A percentile compares a stretch with the other conserved stretches of the same genome.
Evolutionary conservation across 208 protist species (phyloP).

Genomic region (Jaenimonas drosophilae): DNA sequence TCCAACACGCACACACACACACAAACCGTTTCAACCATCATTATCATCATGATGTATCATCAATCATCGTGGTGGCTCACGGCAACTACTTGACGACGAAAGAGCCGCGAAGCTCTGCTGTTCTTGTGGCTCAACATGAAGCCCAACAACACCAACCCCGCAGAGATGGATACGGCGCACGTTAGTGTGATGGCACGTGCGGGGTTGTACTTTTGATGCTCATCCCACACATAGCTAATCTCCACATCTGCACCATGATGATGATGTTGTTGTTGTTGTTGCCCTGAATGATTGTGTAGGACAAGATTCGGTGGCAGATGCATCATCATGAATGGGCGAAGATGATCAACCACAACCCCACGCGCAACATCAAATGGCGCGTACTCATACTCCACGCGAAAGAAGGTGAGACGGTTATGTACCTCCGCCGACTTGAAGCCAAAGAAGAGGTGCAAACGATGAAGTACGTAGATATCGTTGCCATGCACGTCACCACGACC

Average conservation of each 20-base stretch:
- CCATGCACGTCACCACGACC: neutral
- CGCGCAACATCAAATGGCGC: neutral
- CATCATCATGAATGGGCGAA: neutral
- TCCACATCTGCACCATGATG: too few relatives aligned
- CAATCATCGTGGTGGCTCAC: conserved; percentile 26
- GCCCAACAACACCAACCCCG: conserved; percentile 20
- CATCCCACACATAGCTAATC: too few relatives aligned
- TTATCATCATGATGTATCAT: too few relatives aligned
- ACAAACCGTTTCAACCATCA: too few relatives aligned
- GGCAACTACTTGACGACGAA: conserved; percentile 27
- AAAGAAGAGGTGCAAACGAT: neutral
- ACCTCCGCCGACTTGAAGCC: neutral
- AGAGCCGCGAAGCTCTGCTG: conserved; percentile 19
- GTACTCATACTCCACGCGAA: neutral
- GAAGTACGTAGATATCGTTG: too few relatives aligned
- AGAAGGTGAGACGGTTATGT: neutral
- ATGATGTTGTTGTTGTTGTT: too few relatives aligned
- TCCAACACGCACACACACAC: neutral
- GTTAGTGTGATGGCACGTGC: conserved; percentile 40
- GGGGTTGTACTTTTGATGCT: too few relatives aligned
- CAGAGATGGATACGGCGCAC: conserved; percentile 21
- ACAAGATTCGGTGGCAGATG: too few relatives aligned
- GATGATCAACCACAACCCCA: neutral
- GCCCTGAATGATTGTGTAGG: too few relatives aligned
- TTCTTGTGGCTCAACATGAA: conserved; percentile 20